A percentile compares a stretch with the other conserved stretches of the same genome.
These are phyloP conservation scores for Neonectria hederae DNA, from an alignment of 2,329 filamentous ascomycete genomes.

Conservation along the genomic window DNA sequence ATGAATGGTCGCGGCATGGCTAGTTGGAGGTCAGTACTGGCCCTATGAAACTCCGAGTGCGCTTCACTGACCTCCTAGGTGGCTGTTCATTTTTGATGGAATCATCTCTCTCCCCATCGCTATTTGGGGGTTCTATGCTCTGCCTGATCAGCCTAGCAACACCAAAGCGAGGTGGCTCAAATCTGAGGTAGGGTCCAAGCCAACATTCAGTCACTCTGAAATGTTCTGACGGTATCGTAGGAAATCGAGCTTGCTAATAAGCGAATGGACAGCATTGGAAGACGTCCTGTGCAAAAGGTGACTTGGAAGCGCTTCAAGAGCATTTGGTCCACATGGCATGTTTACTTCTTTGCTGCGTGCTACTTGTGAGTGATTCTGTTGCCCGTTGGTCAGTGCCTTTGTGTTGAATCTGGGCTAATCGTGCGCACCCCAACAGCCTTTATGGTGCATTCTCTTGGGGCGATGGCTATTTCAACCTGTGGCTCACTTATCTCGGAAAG, in stretches of 20 bases:
- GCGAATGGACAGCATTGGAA: constrained; percentile 20
- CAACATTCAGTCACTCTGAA: no score
- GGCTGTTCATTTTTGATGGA: constrained; percentile 53
- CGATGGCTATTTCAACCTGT: constrained; percentile 48
- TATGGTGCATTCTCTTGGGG: constrained; percentile 26
- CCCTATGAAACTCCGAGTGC: rapidly evolving
- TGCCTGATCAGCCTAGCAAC: constrained; percentile 25
- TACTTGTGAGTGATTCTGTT: constrained; percentile 12
- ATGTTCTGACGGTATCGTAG: neutral
- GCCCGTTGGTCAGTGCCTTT: neutral
- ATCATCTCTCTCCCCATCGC: constrained; percentile 31
- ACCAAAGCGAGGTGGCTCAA: constrained; percentile 25
- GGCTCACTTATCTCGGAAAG: constrained; percentile 46
- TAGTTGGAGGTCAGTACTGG: constrained; percentile 16
- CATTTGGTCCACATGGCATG: constrained; percentile 25
- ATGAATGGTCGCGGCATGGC: constrained; percentile 43
- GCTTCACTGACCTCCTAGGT: constrained; percentile 40
- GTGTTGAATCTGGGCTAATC: neutral
- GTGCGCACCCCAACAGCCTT: neutral
- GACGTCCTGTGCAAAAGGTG: constrained; percentile 20
- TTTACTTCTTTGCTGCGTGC: constrained; percentile 23
- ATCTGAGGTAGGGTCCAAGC: neutral
- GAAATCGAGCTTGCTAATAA: constrained; percentile 18
- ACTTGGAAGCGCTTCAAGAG: constrained; percentile 25
- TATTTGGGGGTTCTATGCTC: constrained; percentile 29